phyloP scores from a whole-genome alignment of 176 grass and related monocot genomes.

The Lolium multiflorum region DNA sequence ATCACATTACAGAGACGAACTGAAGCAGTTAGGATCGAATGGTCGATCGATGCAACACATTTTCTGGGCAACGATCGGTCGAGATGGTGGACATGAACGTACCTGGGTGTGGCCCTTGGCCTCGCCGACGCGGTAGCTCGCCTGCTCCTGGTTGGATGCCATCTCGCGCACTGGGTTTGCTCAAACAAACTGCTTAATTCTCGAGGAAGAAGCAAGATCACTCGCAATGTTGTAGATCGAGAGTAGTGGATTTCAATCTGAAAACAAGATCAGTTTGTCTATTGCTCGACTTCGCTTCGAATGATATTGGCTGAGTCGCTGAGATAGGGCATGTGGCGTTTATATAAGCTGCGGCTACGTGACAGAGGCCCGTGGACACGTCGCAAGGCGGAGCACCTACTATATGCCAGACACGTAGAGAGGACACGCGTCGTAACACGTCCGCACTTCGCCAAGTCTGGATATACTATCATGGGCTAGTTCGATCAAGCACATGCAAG shows the following conservation, averaged over 20 bases:
- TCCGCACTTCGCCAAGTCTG: too few relatives aligned
- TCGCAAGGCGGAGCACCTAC: background rate
- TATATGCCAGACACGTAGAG: too few relatives aligned
- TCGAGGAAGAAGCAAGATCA: background rate
- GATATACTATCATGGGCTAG: too few relatives aligned
- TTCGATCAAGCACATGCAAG: too few relatives aligned
- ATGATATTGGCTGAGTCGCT: background rate
- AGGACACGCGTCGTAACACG: too few relatives aligned
- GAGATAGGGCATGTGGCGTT: background rate
- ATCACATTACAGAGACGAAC: background rate
- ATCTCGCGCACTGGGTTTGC: background rate
- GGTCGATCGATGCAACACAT: too few relatives aligned
- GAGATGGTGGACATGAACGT: background rate
- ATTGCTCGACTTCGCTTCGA: background rate
- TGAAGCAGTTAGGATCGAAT: too few relatives aligned
- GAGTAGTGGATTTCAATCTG: background rate
- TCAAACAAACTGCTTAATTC: too few relatives aligned
- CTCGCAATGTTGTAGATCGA: background rate
- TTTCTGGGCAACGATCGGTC: too few relatives aligned
- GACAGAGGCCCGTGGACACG: background rate
- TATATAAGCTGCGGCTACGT: constrained; percentile 1
- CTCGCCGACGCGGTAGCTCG: constrained; percentile 50
- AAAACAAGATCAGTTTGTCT: background rate
- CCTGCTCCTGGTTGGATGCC: constrained; percentile 50
- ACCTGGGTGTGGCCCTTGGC: constrained; percentile 61